Base-by-base conservation (phyloP, 1,284 basidiomycete species). In the Cutaneotrichosporon curvatum region DNA sequence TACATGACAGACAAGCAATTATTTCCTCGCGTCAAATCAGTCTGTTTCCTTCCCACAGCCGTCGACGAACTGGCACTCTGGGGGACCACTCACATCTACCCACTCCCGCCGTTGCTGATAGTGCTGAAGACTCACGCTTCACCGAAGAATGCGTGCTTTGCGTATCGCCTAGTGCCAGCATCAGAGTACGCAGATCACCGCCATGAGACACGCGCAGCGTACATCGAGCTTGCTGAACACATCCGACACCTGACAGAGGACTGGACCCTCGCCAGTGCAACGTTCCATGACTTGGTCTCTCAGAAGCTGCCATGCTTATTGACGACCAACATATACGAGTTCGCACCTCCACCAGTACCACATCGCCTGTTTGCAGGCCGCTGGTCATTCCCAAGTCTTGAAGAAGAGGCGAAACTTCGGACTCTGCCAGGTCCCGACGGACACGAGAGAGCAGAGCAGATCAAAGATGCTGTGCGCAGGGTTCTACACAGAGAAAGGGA, bases 321-420 rank as follows among this genome's bases (percentile, higher is more conserved):
- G 10, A 50, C 50, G 18, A 18, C 21, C 16, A 66, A 66, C 45
- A 36, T 48, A 12, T 66, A 64, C 47, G 50, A 62, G 43, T 66
- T 66, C 45, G 54, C 57, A 3, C 56, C 62, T 1, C 41, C 47
- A 3, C 42, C 55, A 37, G 31, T 47, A 9, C 47, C 49, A 9
- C 42, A 54, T n/a, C 46, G 39, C 9, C 15, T 25, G 8, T 37
- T 39, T 11, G 20, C 37, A 7, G 23, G 34, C 6, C 25, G 40
- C 12, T 48, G 35, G 18, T 28, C 31, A 30, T 57, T 57, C 38
- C 52, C 50, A 2, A 40, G 43, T 4, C 53, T 14, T 9, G 16
- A 22, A 15, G 36, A 22, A 4, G 36, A 22, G 19, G 25, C 25
- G 25, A 7, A 12, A 28, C 25, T 28, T 7, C 25, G 8, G 25